Conservation (phyloP, 495 filamentous ascomycete genomes). For the Penicillium crystallinum region DNA sequence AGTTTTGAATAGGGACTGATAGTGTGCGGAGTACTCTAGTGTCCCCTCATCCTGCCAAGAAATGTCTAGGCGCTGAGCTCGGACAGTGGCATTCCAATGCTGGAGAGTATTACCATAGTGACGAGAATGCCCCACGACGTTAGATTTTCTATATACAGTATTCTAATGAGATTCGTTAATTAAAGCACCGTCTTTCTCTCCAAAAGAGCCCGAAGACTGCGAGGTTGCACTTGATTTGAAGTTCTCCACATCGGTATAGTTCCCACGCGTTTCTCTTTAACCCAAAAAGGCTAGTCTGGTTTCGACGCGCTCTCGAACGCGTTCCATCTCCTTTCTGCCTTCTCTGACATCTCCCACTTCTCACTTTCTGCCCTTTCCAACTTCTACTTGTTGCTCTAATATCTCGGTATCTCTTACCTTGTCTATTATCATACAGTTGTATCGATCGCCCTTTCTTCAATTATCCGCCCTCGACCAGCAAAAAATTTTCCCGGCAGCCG, state of each 20-base stretch:
- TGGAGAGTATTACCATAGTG: slow-evolving; percentile 27
- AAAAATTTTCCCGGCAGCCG: slow-evolving; percentile 21
- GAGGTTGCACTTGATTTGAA: not conserved
- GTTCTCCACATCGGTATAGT: not conserved
- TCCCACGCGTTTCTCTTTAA: slow-evolving; percentile 4
- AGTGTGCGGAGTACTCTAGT: no score
- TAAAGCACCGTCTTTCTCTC: not conserved
- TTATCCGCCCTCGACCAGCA: slow-evolving; percentile 1
- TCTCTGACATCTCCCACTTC: slow-evolving; percentile 3
- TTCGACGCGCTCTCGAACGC: slow-evolving; percentile 19
- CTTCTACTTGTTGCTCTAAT: slow-evolving; percentile 1
- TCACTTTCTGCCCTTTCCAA: slow-evolving; percentile 11
- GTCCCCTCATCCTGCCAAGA: not conserved
- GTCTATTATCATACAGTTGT: slow-evolving; percentile 14
- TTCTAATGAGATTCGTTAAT: not conserved
- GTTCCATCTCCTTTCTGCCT: slow-evolving; percentile 7
- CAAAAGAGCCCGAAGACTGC: not conserved
- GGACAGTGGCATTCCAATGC: slow-evolving; percentile 23
- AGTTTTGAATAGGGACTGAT: not conserved
- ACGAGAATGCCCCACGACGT: slow-evolving; percentile 18
- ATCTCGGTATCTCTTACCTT: slow-evolving; percentile 24
- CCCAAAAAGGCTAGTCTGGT: slow-evolving; percentile 12
- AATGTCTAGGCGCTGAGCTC: not conserved
- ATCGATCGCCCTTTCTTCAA: slow-evolving; percentile 22
- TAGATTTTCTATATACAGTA: not conserved